Evolutionary conservation across 768 basidiomycete species (phyloP), one percentile per base, ranked within the genome.

Genomic region (Boletus tomentosulus): DNA sequence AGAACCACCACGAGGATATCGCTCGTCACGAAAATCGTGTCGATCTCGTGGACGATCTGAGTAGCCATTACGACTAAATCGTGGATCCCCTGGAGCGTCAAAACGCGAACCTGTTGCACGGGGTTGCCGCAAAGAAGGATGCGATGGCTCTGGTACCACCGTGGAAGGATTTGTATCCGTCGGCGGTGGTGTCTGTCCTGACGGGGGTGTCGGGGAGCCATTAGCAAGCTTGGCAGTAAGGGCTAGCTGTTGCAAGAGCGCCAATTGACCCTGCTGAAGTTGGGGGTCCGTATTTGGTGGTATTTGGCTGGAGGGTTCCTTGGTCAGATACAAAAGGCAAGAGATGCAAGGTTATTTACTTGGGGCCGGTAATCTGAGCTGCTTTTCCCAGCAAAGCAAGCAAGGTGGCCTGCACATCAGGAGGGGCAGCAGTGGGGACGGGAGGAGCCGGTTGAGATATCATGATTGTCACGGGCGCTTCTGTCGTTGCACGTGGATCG

Each of bases 181-280:
- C 10, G 66, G 67, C 59, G 65, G 55, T 58, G 67, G 59, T 48
- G 66, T 67, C 53, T 59, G 54, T 57, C 56, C 57, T 58, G 66
- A 27, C 53, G 66, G 58, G 19, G 61, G 58, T 2, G 62, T 58
- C 25, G 51, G 48, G 6, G 60, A 72, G 51, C 56, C 71, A 53
- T 68, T 75, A 60, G 62, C 68, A 38, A 68, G 66, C 56, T 72
- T 76, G 39, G 85, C 80, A 62, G 80, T 79, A 62, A 84, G 82
- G 50, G 87, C 78, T 66, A 92, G 78, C 66, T 89, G 89, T 65
- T 90, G 88, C 62, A 93, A 74, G 59, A 89, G 74, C 46, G 86
- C 83, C 51, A 92, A 73, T 66, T 87, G 86, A 56, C 76, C 71
- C 48, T 79, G 70, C 57, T 81, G 80, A 62, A 81, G 62, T 48